A percentile compares a stretch with the other conserved stretches of the same genome.
Evolutionary conservation across 495 filamentous ascomycete genomes (phyloP).

Genomic region (Podospora pseudopauciseta): DNA sequence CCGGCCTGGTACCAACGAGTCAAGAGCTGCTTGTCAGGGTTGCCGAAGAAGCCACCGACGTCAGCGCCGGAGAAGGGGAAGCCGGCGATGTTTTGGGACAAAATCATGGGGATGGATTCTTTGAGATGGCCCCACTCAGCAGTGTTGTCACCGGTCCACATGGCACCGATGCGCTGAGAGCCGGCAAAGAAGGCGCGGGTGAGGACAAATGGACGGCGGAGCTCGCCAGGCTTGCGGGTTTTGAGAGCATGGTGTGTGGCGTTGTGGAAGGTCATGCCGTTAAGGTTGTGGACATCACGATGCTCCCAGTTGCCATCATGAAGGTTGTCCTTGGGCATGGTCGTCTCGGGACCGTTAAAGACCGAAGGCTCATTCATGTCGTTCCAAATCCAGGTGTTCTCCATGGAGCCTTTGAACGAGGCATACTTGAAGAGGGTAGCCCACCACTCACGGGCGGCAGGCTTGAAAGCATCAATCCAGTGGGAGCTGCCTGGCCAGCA

Average conservation of each 20-base stretch:
- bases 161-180: conserved; percentile 82
- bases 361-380: conserved; percentile 99
- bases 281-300: conserved; percentile 90
- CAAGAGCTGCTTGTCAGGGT: conserved; percentile 84
- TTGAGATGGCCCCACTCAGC: conserved; percentile 89
- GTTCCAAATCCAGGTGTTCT: conserved; percentile 95
- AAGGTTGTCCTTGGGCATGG: conserved; percentile 96
- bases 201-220: conserved; percentile 78
- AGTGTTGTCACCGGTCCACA: conserved; percentile 98
- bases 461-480: conserved; percentile 95
- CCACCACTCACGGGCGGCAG: conserved; percentile 86
- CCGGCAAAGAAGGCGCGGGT: conserved; percentile 90
- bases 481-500: conserved; percentile 96
- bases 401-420: conserved; percentile 72
- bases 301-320: conserved; percentile 94
- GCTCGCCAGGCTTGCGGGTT: conserved; percentile 73
- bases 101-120: conserved; percentile 83
- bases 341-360: conserved; percentile 95
- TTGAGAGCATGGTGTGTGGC: conserved; percentile 83
- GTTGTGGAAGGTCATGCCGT: conserved; percentile 90
- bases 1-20: conserved; percentile 96
- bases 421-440: conserved; percentile 78
- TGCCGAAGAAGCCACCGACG: conserved; percentile 97
- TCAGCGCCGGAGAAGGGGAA: conserved; percentile 95
- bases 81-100: conserved; percentile 85